Conservation (phyloP, 73 alveolate genomes). For the Paramecium bursaria region DNA sequence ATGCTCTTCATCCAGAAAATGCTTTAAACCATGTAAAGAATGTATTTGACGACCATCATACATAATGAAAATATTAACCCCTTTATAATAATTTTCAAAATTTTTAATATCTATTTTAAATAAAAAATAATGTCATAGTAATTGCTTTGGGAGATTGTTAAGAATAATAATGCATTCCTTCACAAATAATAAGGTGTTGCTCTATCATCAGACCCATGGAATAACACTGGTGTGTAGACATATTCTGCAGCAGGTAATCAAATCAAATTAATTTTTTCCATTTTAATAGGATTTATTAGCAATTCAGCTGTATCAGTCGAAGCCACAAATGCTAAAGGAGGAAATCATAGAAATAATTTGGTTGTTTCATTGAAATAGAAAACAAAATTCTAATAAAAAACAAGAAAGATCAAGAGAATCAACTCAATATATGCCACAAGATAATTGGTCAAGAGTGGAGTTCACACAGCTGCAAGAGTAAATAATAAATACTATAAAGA, state of each 20-base stretch:
- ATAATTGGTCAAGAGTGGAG: not conserved
- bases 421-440: conserved; percentile 49
- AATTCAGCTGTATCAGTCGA: conserved; percentile 5
- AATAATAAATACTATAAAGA: not conserved
- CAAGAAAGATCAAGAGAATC: conserved; percentile 21
- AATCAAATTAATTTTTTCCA: too few relatives aligned
- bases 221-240: conserved; percentile 56
- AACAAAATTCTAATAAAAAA: conserved; percentile 51
- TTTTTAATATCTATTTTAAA: too few relatives aligned
- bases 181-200: conserved; percentile 27
- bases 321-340: conserved; percentile 33
- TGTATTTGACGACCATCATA: conserved; percentile 9
- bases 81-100: too few relatives aligned
- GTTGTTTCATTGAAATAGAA: not conserved
- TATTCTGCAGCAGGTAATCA: conserved; percentile 8
- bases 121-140: conserved; percentile 51
- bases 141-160: conserved; percentile 54
- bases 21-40: conserved; percentile 48
- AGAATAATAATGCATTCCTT: conserved; percentile 45
- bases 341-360: conserved; percentile 12
- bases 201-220: conserved; percentile 53
- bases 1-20: conserved; percentile 50
- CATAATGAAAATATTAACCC: too few relatives aligned
- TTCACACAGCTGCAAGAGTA: conserved; percentile 2
- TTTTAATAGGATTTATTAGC: conserved; percentile 23